phyloP scores from a whole-genome alignment of 2,329 filamentous ascomycete species.

The Cadophora sp. region DNA sequence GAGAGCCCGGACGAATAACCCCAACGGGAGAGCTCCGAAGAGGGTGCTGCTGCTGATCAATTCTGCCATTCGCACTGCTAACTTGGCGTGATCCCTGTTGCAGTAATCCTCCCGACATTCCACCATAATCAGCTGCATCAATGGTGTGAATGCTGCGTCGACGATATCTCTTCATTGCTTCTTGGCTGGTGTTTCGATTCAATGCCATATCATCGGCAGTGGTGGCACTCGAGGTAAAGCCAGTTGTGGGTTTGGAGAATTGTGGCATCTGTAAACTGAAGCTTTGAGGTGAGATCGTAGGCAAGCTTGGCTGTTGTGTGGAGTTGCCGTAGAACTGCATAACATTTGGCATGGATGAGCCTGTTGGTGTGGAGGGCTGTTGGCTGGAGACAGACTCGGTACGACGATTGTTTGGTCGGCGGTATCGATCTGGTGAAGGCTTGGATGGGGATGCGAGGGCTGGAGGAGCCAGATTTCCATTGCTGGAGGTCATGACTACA shows the following conservation, averaged over 20 bases:
- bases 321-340: constrained; percentile 60
- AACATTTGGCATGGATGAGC: constrained; percentile 59
- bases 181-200: constrained; percentile 61
- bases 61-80: constrained; percentile 41
- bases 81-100: constrained; percentile 41
- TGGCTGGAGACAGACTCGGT: constrained; percentile 44
- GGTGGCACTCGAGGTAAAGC: constrained; percentile 23
- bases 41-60: constrained; percentile 44
- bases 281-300: constrained; percentile 33
- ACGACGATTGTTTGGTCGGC: constrained; percentile 67
- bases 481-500: constrained; percentile 52
- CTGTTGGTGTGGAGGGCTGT: constrained; percentile 31
- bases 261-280: constrained; percentile 41
- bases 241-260: constrained; percentile 30
- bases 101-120: constrained; percentile 30
- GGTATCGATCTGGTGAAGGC: constrained; percentile 82
- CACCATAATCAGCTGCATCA: constrained; percentile 45
- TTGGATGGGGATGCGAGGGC: constrained; percentile 59
- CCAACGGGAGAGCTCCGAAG: constrained; percentile 43
- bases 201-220: constrained; percentile 53
- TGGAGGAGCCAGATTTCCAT: constrained; percentile 57
- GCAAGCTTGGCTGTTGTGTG: constrained; percentile 39
- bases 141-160: constrained; percentile 82
- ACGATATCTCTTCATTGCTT: constrained; percentile 77
- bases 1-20: constrained; percentile 37